Percentiles rank a stretch among this genome's conserved stretches.
Conservation (phyloP, 2,329 filamentous ascomycete genomes). For the Trichophyton verrucosum region DNA sequence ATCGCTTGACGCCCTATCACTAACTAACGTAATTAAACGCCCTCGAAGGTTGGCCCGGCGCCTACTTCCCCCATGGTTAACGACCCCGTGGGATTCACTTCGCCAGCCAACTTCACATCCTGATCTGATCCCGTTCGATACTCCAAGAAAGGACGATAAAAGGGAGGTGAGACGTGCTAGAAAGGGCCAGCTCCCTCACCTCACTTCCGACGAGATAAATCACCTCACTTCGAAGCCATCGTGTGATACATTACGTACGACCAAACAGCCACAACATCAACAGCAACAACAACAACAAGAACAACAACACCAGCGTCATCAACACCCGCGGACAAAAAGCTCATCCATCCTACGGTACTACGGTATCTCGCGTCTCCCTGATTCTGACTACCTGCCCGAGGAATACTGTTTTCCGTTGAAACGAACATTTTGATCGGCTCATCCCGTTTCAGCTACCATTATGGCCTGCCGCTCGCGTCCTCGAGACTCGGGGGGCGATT, state of each 20-base stretch:
- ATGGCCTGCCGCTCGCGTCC: conserved; percentile 9
- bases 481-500: conserved; percentile 32
- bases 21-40: too few relatives aligned
- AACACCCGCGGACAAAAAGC: too few relatives aligned
- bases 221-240: too few relatives aligned
- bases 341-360: neutral
- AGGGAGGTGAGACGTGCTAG: too few relatives aligned
- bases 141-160: neutral
- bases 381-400: neutral
- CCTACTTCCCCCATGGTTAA: neutral
- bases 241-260: too few relatives aligned
- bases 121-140: neutral
- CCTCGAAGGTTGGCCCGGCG: neutral
- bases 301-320: too few relatives aligned
- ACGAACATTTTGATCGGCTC: conserved; percentile 28
- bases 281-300: too few relatives aligned
- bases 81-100: neutral
- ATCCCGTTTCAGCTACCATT: conserved; percentile 16
- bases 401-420: neutral
- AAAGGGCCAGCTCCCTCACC: neutral
- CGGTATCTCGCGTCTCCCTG: neutral
- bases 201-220: neutral
- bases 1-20: neutral
- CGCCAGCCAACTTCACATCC: neutral
- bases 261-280: too few relatives aligned